phyloP scores from a whole-genome alignment of 495 filamentous ascomycete species.

The Neurospora sp. region DNA sequence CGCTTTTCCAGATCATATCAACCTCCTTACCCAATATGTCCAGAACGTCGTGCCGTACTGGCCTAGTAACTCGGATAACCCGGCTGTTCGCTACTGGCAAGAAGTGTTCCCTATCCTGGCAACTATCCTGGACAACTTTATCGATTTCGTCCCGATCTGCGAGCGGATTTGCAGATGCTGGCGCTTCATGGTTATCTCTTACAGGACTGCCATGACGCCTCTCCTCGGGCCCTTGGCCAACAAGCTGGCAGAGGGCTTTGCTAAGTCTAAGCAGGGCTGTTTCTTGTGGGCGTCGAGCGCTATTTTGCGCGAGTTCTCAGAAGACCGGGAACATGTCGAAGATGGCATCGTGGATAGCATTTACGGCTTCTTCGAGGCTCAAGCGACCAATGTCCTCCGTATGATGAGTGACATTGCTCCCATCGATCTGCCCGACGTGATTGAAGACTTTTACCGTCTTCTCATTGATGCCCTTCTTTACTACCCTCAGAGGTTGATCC shows the following conservation, averaged over 20 bases:
- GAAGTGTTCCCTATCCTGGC: slow-evolving; percentile 82
- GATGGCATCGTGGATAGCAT: slow-evolving; percentile 74
- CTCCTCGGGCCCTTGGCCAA: slow-evolving; percentile 77
- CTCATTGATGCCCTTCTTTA: slow-evolving; percentile 83
- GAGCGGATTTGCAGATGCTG: slow-evolving; percentile 92
- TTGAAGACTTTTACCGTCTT: slow-evolving; percentile 97
- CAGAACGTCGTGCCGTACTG: slow-evolving; percentile 71
- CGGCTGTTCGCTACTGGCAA: slow-evolving; percentile 90
- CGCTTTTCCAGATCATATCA: slow-evolving; percentile 58
- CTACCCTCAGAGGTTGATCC: slow-evolving; percentile 73
- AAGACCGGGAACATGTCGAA: slow-evolving; percentile 76
- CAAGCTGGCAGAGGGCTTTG: slow-evolving; percentile 75
- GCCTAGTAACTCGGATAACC: slow-evolving; percentile 61
- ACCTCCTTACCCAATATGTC: slow-evolving; percentile 82
- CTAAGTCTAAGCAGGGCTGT: slow-evolving; percentile 80
- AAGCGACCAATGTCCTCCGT: slow-evolving; percentile 76
- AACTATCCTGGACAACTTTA: slow-evolving; percentile 76
- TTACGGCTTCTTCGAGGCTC: slow-evolving; percentile 88
- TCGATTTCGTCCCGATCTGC: slow-evolving; percentile 72
- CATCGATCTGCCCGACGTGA: slow-evolving; percentile 87
- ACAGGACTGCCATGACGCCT: slow-evolving; percentile 78
- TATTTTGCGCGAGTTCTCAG: slow-evolving; percentile 88
- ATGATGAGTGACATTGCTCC: slow-evolving; percentile 80
- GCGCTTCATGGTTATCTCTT: slow-evolving; percentile 92
- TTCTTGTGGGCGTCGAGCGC: slow-evolving; percentile 96